phyloP scores from a whole-genome alignment of 2,329 filamentous ascomycete genomes.

The Cladosporium colombiae region DNA sequence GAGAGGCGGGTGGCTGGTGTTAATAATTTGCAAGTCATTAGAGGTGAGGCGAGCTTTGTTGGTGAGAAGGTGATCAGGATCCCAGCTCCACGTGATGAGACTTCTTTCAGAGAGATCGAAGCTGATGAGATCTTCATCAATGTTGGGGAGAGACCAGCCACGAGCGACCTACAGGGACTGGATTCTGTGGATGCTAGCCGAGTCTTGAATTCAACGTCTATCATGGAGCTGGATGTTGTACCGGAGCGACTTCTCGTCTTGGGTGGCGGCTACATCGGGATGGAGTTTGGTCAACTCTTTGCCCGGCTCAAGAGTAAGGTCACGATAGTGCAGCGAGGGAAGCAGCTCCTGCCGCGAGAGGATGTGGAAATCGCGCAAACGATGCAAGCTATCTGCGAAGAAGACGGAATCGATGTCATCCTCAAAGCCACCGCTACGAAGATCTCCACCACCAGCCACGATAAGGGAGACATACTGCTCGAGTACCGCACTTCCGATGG shows the following conservation, averaged over 20 bases:
- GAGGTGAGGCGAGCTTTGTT: constrained; percentile 49
- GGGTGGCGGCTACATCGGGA: constrained; percentile 56
- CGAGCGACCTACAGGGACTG: constrained; percentile 26
- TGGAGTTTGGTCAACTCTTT: constrained; percentile 58
- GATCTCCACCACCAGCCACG: constrained; percentile 28
- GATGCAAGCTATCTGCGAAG: constrained; percentile 46
- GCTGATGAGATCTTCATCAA: constrained; percentile 11
- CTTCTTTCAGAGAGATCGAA: not conserved
- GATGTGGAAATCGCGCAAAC: constrained; percentile 51
- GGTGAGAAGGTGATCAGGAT: constrained; percentile 33
- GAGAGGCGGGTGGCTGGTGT: constrained; percentile 43
- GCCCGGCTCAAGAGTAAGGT: constrained; percentile 52
- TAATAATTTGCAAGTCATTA: constrained; percentile 49
- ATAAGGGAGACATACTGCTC: constrained; percentile 11
- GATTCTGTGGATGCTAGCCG: constrained; percentile 36
- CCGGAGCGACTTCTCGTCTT: constrained; percentile 53
- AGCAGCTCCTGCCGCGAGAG: constrained; percentile 43
- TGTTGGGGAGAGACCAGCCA: constrained; percentile 5
- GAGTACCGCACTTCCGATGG: constrained; percentile 26
- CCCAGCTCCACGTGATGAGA: not conserved
- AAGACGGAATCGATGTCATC: constrained; percentile 51
- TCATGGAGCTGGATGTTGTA: constrained; percentile 50
- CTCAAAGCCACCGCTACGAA: constrained; percentile 39
- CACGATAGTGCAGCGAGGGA: constrained; percentile 46
- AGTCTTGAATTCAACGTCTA: constrained; percentile 51